These are phyloP conservation scores for Fragaria iinumae DNA, from an alignment of 306 rosid species.

Conservation along the genomic window DNA sequence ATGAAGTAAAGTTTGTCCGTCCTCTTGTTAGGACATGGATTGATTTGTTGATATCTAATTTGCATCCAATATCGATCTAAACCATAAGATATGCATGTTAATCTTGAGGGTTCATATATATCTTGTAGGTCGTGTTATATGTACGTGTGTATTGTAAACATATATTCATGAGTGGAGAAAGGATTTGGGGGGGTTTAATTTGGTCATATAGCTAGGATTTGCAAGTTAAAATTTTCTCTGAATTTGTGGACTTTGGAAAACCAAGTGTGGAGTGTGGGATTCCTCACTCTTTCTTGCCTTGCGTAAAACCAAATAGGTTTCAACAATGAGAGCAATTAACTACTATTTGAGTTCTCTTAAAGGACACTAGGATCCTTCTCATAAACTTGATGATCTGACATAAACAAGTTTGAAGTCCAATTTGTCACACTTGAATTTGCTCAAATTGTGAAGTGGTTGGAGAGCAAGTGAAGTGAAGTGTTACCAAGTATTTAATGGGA, in stretches of 20 bases:
- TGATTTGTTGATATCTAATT: not conserved
- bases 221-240: slow-evolving; percentile 40
- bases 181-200: not conserved
- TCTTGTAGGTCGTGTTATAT: not conserved
- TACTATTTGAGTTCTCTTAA: slow-evolving; percentile 1
- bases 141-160: not conserved
- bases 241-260: slow-evolving; percentile 45
- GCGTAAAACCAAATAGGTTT: slow-evolving; percentile 38
- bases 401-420: slow-evolving; percentile 18
- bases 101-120: not conserved
- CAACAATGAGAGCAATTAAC: slow-evolving; percentile 27
- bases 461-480: slow-evolving; percentile 43
- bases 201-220: not conserved
- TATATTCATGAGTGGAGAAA: not conserved
- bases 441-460: slow-evolving; percentile 41
- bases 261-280: slow-evolving; percentile 35
- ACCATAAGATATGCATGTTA: not conserved
- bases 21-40: not conserved
- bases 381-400: not conserved
- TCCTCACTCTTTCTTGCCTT: slow-evolving; percentile 48
- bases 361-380: not conserved
- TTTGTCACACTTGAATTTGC: slow-evolving; percentile 29
- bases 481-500: slow-evolving; percentile 37
- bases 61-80: not conserved
- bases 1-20: not conserved